Percentiles rank a stretch among this genome's conserved stretches.
phyloP scores from a whole-genome alignment of 2,329 filamentous ascomycete genomes.

The Aureobasidium sp. region DNA sequence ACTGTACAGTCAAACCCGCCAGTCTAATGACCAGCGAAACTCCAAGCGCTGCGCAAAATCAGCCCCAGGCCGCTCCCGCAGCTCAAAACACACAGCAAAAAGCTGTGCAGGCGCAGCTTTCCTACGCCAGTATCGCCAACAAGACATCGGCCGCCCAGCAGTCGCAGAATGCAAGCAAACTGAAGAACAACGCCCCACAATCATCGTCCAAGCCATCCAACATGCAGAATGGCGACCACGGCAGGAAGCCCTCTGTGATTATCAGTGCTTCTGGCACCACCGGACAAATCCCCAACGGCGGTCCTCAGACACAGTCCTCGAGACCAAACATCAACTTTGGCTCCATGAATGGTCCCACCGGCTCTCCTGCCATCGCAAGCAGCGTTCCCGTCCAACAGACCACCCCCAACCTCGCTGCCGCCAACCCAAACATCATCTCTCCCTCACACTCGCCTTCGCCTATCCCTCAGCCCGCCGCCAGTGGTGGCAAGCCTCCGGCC shows the following conservation, averaged over 20 bases:
- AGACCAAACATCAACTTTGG: constrained; percentile 71
- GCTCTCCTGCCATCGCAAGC: constrained; percentile 55
- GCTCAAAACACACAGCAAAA: constrained; percentile 45
- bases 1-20: constrained; percentile 9
- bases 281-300: constrained; percentile 71
- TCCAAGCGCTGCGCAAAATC: constrained; percentile 42
- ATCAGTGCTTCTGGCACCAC: constrained; percentile 78
- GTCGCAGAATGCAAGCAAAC: constrained; percentile 60
- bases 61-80: constrained; percentile 43
- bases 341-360: constrained; percentile 51
- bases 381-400: constrained; percentile 57
- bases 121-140: constrained; percentile 57
- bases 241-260: constrained; percentile 81
- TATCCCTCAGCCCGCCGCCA: constrained; percentile 81
- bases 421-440: constrained; percentile 68
- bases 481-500: constrained; percentile 75
- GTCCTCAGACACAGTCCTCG: constrained; percentile 47
- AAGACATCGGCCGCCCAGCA: constrained; percentile 38
- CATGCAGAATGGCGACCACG: constrained; percentile 53
- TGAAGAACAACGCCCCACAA: constrained; percentile 57
- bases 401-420: constrained; percentile 49
- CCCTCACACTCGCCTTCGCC: constrained; percentile 86
- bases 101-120: constrained; percentile 50
- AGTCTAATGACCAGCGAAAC: constrained; percentile 57
- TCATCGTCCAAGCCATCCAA: constrained; percentile 57